Evolutionary conservation across 2,329 filamentous ascomycete species (phyloP).

Genomic region (Sclerotinia minor): DNA sequence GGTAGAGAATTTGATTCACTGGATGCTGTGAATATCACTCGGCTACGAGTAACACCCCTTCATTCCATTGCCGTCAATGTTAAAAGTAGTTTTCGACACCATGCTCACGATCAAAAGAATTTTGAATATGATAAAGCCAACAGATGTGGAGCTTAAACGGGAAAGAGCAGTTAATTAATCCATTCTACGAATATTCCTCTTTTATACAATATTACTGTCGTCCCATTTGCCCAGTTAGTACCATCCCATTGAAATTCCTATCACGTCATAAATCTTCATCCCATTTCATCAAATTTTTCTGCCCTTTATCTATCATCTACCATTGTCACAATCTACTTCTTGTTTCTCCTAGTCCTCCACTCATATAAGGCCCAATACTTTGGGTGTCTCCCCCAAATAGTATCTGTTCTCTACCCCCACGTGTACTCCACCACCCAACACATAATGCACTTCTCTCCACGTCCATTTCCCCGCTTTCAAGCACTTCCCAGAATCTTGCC

Average conservation of each 20-base stretch:
- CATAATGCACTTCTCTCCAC: slow-evolving; percentile 64
- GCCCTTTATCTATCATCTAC: background rate
- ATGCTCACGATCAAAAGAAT: background rate
- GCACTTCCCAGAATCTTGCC: slow-evolving; percentile 65
- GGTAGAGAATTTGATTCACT: too few relatives aligned
- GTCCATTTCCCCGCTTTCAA: slow-evolving; percentile 68
- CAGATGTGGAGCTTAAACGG: background rate
- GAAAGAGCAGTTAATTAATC: background rate
- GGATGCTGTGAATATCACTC: background rate
- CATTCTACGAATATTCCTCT: background rate
- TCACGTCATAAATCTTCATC: slow-evolving; percentile 2
- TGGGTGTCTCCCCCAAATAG: slow-evolving; percentile 30
- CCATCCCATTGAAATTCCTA: background rate
- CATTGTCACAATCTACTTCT: slow-evolving; percentile 35
- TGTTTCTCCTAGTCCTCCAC: slow-evolving; percentile 35
- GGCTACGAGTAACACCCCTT: slow-evolving; percentile 7
- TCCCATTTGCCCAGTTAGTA: background rate
- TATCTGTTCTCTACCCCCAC: slow-evolving; percentile 43
- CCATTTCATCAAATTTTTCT: background rate
- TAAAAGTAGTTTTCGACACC: background rate
- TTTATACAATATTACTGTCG: background rate
- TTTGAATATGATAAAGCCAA: background rate
- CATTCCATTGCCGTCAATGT: background rate
- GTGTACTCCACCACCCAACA: slow-evolving; percentile 66
- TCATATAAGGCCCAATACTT: slow-evolving; percentile 37